Evolutionary conservation across 371 early-diverging fungal genomes (phyloP).

Genomic region (Mortierella sp.): DNA sequence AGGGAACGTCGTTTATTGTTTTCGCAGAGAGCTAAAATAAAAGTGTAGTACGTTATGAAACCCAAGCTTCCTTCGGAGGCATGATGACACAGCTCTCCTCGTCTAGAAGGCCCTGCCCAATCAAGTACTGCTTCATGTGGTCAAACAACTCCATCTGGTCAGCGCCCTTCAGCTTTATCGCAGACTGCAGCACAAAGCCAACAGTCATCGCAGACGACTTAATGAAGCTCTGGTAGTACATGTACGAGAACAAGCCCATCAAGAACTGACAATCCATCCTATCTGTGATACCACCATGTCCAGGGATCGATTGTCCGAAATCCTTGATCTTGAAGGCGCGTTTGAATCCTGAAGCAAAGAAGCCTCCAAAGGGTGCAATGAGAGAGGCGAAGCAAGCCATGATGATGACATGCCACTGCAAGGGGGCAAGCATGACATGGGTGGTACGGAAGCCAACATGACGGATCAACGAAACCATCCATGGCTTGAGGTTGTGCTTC

Average conservation of each 20-base stretch:
- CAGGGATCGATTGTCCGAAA: conserved; percentile 98
- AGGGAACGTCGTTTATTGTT: no score
- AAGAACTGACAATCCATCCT: conserved; percentile 99
- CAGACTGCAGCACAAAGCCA: conserved; percentile 67
- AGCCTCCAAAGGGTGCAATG: conserved; percentile 99
- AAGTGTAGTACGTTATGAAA: no score
- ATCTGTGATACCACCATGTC: conserved; percentile 99
- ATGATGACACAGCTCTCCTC: conserved; percentile 52
- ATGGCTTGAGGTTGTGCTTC: conserved; percentile 66
- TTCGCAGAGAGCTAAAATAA: no score
- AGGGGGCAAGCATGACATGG: conserved; percentile 76
- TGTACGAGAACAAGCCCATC: conserved; percentile 96
- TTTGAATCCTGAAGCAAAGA: conserved; percentile 99
- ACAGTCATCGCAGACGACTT: conserved; percentile 73
- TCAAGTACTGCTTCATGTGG: conserved; percentile 69
- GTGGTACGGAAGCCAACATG: conserved; percentile 49
- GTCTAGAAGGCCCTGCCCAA: conserved; percentile 69
- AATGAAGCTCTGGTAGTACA: conserved; percentile 94
- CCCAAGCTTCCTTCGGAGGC: conserved; percentile 57
- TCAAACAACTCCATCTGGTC: conserved; percentile 75
- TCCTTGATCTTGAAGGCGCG: conserved; percentile 99
- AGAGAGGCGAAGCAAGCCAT: conserved; percentile 97
- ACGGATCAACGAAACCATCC: conserved; percentile 61
- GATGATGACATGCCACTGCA: conserved; percentile 92
- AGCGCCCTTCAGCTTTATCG: conserved; percentile 64